Evolutionary conservation across 768 basidiomycete genomes (phyloP), one percentile per base, ranked within the genome.

Genomic region (Mycena chlorophos): DNA sequence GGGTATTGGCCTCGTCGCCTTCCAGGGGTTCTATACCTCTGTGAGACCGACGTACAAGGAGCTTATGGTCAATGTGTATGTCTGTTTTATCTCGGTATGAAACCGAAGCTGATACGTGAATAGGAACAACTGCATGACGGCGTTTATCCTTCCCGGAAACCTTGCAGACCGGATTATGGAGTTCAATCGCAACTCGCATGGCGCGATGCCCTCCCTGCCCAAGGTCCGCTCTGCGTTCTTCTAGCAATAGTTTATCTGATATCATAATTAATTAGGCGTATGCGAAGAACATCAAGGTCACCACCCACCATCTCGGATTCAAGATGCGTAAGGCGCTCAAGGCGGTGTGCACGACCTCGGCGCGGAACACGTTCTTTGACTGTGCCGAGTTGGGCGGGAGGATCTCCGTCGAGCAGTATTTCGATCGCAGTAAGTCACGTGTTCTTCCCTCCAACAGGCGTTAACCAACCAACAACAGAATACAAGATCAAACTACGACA

Each of bases 401-500:
- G 28, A 72, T 88, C 12, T 78, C 82, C 0, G 84, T 92, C 2
- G 81, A 84, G 58, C 64, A 83, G 1, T 91, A 83, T 63, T 91
- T 90, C 67, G 63, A 70, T 31, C 72, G 62, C 60, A 87, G 89
- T 91, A 64, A 54, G 14, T 14, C 22, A n/a, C 22, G 14, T 38
- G n/a, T 19, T 13, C 16, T 40, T 28, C n/a, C 51, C 22, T 42
- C 40, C 13, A 45, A 46, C 31, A 4, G 51, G 5, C 43, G 2
- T 25, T 50, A 28, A 22, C 23, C 42, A 16, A 22, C 26, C 28
- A 6, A 22, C 22, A 10, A 3, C 57, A 90, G 88, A 86, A 61
- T 83, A 90, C 61, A 77, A 78, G 59, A 22, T 60, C 63, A 47
- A 65, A 66, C 62, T 65, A 23, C 29, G 39, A 2, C 47, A 63